These are phyloP conservation scores for Colletotrichum musicola DNA, from an alignment of 2,329 filamentous ascomycete species.

Conservation along the genomic window DNA sequence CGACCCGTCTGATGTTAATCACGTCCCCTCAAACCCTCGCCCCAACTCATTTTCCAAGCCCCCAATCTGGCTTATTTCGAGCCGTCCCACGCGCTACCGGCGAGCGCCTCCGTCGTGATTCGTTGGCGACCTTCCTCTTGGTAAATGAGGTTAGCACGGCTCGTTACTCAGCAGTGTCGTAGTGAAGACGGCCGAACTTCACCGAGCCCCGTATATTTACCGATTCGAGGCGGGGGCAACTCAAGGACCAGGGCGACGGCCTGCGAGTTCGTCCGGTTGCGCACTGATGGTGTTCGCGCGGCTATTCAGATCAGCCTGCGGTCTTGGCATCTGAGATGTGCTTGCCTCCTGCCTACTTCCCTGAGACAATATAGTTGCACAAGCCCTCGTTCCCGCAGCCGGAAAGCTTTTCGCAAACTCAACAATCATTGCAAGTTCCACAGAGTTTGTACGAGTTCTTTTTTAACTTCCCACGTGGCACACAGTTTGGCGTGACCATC, in stretches of 20 bases:
- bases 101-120: too few relatives aligned
- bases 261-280: not conserved
- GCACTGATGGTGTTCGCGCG: constrained; percentile 28
- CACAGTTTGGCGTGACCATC: not conserved
- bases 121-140: not conserved
- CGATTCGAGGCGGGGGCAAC: constrained; percentile 2
- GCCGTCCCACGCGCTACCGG: too few relatives aligned
- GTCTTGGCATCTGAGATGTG: constrained; percentile 19
- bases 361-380: constrained; percentile 16
- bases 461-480: constrained; percentile 4
- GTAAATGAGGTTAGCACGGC: not conserved
- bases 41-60: not conserved
- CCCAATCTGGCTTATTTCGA: too few relatives aligned
- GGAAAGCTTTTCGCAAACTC: constrained; percentile 4
- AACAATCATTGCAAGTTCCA: not conserved
- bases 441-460: not conserved
- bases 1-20: constrained; percentile 7
- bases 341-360: constrained; percentile 10
- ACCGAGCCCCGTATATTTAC: constrained; percentile 10
- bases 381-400: constrained; percentile 6
- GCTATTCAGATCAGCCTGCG: constrained; percentile 1
- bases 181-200: constrained; percentile 16
- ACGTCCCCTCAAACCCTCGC: not conserved
- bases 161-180: constrained; percentile 6
- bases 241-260: constrained; percentile 13